phyloP scores from a whole-genome alignment of 305 asterid genomes.

The Solanum hybrid region DNA sequence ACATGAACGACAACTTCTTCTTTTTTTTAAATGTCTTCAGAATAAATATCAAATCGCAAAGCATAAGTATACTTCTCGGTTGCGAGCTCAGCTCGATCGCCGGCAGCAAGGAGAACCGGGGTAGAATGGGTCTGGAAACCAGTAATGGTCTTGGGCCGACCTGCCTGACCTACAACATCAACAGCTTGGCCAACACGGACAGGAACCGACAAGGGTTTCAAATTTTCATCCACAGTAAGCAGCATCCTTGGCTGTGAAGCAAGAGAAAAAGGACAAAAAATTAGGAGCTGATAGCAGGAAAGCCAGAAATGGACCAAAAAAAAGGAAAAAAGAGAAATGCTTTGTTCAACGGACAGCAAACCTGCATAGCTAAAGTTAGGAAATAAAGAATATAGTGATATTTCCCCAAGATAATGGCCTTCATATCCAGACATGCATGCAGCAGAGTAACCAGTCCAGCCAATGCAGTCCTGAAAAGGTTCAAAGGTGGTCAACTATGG shows the following conservation, averaged over 20 bases:
- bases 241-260: slow-evolving; percentile 81
- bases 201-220: slow-evolving; percentile 80
- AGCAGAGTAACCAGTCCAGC: slow-evolving; percentile 76
- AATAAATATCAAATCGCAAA: background rate
- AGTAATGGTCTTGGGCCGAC: slow-evolving; percentile 94
- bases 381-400: slow-evolving; percentile 83
- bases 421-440: slow-evolving; percentile 92
- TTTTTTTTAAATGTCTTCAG: background rate
- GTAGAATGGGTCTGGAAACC: slow-evolving; percentile 97
- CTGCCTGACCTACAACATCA: slow-evolving; percentile 93
- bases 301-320: background rate
- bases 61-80: slow-evolving; percentile 54
- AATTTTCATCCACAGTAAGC: slow-evolving; percentile 81
- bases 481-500: background rate
- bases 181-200: slow-evolving; percentile 98
- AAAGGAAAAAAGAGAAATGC: background rate
- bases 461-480: slow-evolving; percentile 49
- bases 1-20: background rate
- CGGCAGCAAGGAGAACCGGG: slow-evolving; percentile 87
- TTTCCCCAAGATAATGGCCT: slow-evolving; percentile 76
- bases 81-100: slow-evolving; percentile 97
- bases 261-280: background rate
- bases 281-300: background rate
- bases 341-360: background rate
- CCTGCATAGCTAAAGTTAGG: slow-evolving; percentile 94